phyloP scores from a whole-genome alignment of 306 rosid genomes.

The Datisca glomerata region DNA sequence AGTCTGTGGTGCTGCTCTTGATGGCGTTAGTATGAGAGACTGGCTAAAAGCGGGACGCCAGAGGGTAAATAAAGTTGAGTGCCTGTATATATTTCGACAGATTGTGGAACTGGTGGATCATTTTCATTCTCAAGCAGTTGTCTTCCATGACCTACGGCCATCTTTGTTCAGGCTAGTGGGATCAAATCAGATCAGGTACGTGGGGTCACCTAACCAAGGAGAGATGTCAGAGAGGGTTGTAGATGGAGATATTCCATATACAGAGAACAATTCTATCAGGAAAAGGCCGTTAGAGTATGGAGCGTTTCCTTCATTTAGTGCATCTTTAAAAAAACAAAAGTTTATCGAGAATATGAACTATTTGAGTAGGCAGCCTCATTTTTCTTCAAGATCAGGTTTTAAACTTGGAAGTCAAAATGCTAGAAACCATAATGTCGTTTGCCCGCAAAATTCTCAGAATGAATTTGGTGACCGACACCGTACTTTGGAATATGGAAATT shows the following conservation, averaged over 20 bases:
- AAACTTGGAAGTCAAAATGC: conserved; percentile 24
- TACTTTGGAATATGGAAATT: conserved; percentile 19
- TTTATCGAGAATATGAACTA: conserved; percentile 23
- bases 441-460: conserved; percentile 19
- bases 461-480: conserved; percentile 25
- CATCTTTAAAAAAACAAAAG: conserved; percentile 49
- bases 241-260: conserved; percentile 31
- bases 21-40: conserved; percentile 61
- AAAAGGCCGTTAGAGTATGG: conserved; percentile 48
- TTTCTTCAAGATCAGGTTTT: conserved; percentile 21
- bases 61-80: conserved; percentile 41
- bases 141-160: conserved; percentile 54
- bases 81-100: conserved; percentile 53
- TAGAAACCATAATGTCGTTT: conserved; percentile 24
- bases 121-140: conserved; percentile 52
- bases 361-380: conserved; percentile 27
- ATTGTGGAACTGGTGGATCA: conserved; percentile 64
- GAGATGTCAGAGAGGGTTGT: conserved; percentile 22
- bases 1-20: conserved; percentile 27
- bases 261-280: conserved; percentile 23
- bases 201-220: conserved; percentile 34
- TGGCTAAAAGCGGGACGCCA: conserved; percentile 51
- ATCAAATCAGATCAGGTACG: conserved; percentile 47
- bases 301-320: conserved; percentile 23
- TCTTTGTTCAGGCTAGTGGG: conserved; percentile 50